Conservation (phyloP, 1,139 yeast genomes). For the Candida glucosophila region DNA sequence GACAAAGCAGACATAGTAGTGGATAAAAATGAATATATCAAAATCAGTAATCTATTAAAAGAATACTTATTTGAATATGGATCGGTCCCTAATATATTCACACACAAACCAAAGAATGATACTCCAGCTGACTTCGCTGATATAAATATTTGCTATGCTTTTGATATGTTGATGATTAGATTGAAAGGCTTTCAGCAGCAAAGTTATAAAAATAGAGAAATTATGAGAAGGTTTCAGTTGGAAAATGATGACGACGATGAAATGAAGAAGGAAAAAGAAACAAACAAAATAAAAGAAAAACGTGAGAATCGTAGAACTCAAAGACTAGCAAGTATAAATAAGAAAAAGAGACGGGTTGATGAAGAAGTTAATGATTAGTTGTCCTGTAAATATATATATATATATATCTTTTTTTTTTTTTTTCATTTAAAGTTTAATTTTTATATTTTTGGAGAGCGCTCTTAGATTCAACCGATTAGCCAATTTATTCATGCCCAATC, state of each 20-base stretch:
- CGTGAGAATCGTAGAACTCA: constrained; percentile 29
- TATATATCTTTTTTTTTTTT: constrained; percentile 2
- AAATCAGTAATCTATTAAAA: constrained; percentile 15
- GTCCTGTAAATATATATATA: constrained; percentile 1
- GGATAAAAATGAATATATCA: constrained; percentile 14
- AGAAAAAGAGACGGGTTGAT: constrained; percentile 10
- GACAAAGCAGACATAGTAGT: constrained; percentile 42
- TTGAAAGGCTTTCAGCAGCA: constrained; percentile 14
- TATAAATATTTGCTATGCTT: constrained; percentile 32
- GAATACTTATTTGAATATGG: constrained; percentile 17
- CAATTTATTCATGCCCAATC: background rate
- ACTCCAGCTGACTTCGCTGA: constrained; percentile 20
- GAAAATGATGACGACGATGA: constrained; percentile 11
- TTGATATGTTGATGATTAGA: constrained; percentile 31
- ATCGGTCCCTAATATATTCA: constrained; percentile 19
- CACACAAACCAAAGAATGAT: constrained; percentile 5
- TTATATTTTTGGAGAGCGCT: too few relatives aligned
- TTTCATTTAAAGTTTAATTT: too few relatives aligned
- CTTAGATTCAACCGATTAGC: too few relatives aligned
- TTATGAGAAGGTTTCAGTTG: constrained; percentile 10
- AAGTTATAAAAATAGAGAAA: constrained; percentile 7
- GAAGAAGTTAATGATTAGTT: constrained; percentile 5
- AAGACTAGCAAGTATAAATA: constrained; percentile 12
- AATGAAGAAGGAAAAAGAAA: constrained; percentile 16
- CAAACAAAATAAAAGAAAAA: constrained; percentile 19